Evolutionary conservation across 441 rosid genomes (phyloP).

Genomic region (Adansonia rubrostipa): DNA sequence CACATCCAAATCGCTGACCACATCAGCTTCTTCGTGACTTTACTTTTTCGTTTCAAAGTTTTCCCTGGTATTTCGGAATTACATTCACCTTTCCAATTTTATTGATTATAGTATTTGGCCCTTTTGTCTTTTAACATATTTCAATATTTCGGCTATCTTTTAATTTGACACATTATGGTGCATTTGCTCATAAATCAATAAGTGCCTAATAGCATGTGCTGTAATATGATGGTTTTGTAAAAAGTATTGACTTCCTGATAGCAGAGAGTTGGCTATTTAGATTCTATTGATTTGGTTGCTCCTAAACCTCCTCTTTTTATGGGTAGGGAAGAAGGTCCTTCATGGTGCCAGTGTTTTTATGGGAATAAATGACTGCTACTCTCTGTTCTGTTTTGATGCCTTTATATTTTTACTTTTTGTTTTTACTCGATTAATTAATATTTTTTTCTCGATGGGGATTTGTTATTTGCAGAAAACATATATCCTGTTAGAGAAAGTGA

Average conservation of each 20-base stretch:
- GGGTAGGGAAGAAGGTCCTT: neutral
- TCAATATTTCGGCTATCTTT: neutral
- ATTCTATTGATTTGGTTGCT: conserved; percentile 5
- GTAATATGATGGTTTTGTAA: neutral
- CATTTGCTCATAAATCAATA: neutral
- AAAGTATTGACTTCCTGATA: neutral
- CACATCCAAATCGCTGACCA: conserved; percentile 71
- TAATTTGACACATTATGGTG: neutral
- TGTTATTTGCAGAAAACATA: conserved; percentile 49
- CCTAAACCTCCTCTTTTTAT: neutral
- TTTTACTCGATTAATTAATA: conserved; percentile 19
- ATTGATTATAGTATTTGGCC: neutral
- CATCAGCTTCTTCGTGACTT: conserved; percentile 70
- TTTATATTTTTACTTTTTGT: neutral
- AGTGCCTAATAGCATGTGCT: neutral
- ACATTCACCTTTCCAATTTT: conserved; percentile 16
- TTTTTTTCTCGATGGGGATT: conserved; percentile 25
- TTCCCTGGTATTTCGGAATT: conserved; percentile 53
- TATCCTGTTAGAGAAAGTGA: conserved; percentile 35
- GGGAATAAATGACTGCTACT: neutral
- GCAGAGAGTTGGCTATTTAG: neutral
- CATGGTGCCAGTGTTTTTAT: neutral
- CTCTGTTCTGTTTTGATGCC: neutral
- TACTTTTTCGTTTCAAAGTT: conserved; percentile 64
- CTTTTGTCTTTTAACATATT: conserved; percentile 1